Percentiles rank a stretch among this genome's conserved stretches.
These are phyloP conservation scores for Trichopus zeylanicus DNA, from an alignment of 116 monocot species.

Conservation along the genomic window DNA sequence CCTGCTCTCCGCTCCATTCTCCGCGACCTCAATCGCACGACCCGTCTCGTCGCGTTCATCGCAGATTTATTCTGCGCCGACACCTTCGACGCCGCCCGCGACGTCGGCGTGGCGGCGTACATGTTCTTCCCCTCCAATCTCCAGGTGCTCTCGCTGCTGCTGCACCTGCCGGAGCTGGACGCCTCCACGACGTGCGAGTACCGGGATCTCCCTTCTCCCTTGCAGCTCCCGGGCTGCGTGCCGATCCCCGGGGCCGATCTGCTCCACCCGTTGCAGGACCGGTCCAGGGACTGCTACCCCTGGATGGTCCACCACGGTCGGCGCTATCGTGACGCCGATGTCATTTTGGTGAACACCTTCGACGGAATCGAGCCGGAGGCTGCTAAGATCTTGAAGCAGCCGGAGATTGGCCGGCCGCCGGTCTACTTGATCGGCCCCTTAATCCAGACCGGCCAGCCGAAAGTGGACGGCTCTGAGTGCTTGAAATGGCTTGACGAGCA, in stretches of 20 bases:
- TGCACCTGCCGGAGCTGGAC: conserved; percentile 16
- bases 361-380: conserved; percentile 25
- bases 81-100: conserved; percentile 20
- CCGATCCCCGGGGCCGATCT: conserved; percentile 25
- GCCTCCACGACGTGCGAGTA: conserved; percentile 10
- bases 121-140: conserved; percentile 30
- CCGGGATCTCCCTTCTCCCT: conserved; percentile 21
- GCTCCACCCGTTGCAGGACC: conserved; percentile 23
- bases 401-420: conserved; percentile 11
- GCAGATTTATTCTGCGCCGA: conserved; percentile 34
- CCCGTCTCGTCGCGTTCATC: conserved; percentile 25
- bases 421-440: conserved; percentile 31
- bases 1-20: conserved; percentile 29
- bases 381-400: conserved; percentile 4
- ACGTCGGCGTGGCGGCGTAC: conserved; percentile 23
- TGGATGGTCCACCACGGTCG: conserved; percentile 16
- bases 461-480: neutral
- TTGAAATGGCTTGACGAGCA: conserved; percentile 46
- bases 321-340: conserved; percentile 18
- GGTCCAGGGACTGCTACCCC: conserved; percentile 10
- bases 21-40: neutral
- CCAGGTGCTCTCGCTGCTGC: conserved; percentile 6
- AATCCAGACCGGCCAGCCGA: neutral
- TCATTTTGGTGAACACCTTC: conserved; percentile 32
- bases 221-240: conserved; percentile 31